Base-by-base conservation (phyloP, 805 yeast genomes). In the Candida broadrunensis region DNA sequence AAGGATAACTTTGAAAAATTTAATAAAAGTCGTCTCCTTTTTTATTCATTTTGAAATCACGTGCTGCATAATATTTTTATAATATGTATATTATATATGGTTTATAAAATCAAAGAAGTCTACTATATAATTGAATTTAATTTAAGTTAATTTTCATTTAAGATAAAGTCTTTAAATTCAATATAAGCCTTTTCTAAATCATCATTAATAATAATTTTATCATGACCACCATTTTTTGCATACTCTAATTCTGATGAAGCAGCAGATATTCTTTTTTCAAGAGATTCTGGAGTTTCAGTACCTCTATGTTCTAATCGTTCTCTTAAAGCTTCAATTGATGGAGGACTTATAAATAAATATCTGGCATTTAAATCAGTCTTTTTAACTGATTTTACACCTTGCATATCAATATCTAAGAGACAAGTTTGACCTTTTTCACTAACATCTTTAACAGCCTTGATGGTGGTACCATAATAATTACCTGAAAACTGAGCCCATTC, bases 401-500 rank as follows among this genome's bases (percentile, higher is more conserved):
- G 98, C 97, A 91, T 90, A 77, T 93, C 99, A 51, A 93, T 93
- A 67, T 93, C 99, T 60, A 93, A 75, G 47, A 93, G 83, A 72
- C 98, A 93, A 39, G 83, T 83, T 63, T 76, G 80, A 53, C 88
- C 86, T 45, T 74, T 61, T 38, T 66, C 64, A 37, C 76, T 62
- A 34, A 86, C 90, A 48, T 82, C 83, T 52, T 85, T 77, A 35
- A 93, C 97, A 23, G 96, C 83, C 57, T 80, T 83, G 54, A 88
- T 74, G 35, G 96, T 75, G 37, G 99, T 93, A 44, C 99, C 99
- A 67, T 93, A 93, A 74, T 86, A 90, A 75, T 93, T 93, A 38
- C 98, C 98, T 11, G 96, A 88, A 58, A 93, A 93, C 67, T 89
- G 93, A 4, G 99, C 99, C 93, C 96, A 88, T 68, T 93, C 99